Conservation (phyloP, 2,329 filamentous ascomycete species). For the Aspergillus novoparasiticus region DNA sequence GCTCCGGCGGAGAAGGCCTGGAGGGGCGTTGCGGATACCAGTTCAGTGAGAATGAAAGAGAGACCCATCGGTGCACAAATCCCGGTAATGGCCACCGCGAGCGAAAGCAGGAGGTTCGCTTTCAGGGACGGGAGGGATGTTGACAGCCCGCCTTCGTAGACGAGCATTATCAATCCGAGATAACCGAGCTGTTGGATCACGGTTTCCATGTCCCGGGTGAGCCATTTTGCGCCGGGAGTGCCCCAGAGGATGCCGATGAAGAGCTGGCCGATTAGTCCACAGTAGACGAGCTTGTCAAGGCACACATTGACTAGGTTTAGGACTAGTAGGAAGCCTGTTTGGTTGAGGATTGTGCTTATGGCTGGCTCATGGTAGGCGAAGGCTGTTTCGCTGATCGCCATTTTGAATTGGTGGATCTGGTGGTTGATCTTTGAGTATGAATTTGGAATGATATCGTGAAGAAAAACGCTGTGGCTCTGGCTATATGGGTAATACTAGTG, state of each 20-base stretch:
- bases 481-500: conserved; percentile 3
- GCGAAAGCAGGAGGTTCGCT: conserved; percentile 63
- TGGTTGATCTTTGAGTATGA: neutral
- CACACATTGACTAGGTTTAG: conserved; percentile 62
- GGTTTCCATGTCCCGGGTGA: conserved; percentile 55
- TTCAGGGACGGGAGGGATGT: conserved; percentile 53
- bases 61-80: conserved; percentile 65
- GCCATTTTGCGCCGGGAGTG: conserved; percentile 64
- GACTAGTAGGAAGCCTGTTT: conserved; percentile 63
- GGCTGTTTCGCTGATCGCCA: conserved; percentile 19
- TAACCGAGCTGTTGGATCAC: conserved; percentile 69
- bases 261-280: conserved; percentile 72
- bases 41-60: conserved; percentile 60
- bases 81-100: conserved; percentile 66
- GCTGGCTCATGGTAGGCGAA: conserved; percentile 65
- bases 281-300: conserved; percentile 65
- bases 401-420: neutral
- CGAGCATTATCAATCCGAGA: conserved; percentile 69
- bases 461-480: neutral
- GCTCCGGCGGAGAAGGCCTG: conserved; percentile 74
- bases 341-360: conserved; percentile 61
- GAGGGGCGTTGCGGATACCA: conserved; percentile 54
- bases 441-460: too few relatives aligned
- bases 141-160: conserved; percentile 61
- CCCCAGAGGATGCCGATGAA: conserved; percentile 72